A percentile compares a stretch with the other conserved stretches of the same genome.
Evolutionary conservation across 108 stramenopile species (phyloP).

Genomic region (Chaetoceros muelleri): DNA sequence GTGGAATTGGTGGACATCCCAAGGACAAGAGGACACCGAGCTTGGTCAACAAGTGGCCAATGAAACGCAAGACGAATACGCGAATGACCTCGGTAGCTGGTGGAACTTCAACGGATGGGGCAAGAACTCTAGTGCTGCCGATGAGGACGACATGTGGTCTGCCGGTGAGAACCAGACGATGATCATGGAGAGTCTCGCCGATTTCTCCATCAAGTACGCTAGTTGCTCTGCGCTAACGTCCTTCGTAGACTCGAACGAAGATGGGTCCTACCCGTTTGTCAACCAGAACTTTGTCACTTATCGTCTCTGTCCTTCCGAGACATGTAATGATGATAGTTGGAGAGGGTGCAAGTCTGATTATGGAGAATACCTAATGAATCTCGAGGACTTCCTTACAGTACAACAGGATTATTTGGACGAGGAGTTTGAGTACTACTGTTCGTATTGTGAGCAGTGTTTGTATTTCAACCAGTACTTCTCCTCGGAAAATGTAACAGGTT

Average conservation of each 20-base stretch:
- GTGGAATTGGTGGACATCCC: neutral
- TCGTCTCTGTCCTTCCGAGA: neutral
- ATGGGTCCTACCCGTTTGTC: neutral
- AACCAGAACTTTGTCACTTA: neutral
- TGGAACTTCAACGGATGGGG: neutral
- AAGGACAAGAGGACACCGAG: neutral
- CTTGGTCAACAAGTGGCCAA: too few species aligned
- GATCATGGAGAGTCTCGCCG: neutral
- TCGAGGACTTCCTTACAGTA: neutral
- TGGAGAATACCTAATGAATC: neutral
- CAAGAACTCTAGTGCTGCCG: neutral
- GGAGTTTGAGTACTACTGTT: neutral
- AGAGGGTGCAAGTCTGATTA: neutral
- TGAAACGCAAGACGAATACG: neutral
- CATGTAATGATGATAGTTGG: neutral
- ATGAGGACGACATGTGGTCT: neutral
- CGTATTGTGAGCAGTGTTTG: neutral
- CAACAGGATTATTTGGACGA: neutral
- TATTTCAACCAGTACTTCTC: neutral
- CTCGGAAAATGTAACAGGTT: neutral
- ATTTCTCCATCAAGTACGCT: neutral
- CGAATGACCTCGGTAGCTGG: neutral
- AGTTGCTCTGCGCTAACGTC: constrained; percentile 15
- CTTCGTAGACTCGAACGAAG: constrained; percentile 25
- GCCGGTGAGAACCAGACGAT: neutral